phyloP scores from a whole-genome alignment of 495 filamentous ascomycete genomes.

The Podospora bellae-mahoneyi region DNA sequence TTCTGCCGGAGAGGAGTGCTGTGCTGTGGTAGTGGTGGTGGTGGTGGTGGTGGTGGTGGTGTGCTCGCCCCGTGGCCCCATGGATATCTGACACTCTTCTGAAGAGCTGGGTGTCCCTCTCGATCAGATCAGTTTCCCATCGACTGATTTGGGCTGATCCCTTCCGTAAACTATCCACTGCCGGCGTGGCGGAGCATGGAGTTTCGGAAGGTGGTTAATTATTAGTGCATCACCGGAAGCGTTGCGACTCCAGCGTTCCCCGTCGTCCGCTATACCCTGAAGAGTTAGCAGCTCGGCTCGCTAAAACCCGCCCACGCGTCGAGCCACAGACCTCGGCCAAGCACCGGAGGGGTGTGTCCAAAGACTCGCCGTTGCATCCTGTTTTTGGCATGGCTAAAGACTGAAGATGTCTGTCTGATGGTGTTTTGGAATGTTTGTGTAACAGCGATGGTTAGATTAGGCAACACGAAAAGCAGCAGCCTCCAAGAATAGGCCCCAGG shows the following conservation, averaged over 20 bases:
- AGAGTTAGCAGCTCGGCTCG: not conserved
- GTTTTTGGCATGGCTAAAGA: not conserved
- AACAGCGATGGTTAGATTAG: not conserved
- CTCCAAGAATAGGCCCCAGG: slow-evolving; percentile 1
- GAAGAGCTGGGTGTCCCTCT: not conserved
- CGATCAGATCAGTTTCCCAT: not conserved
- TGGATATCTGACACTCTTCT: not conserved
- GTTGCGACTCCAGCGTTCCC: not conserved
- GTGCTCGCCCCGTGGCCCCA: not conserved
- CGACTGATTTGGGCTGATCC: not conserved
- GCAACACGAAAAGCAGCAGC: not conserved
- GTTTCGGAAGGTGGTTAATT: not conserved
- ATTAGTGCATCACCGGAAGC: not conserved
- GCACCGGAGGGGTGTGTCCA: not conserved
- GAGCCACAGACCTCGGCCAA: not conserved
- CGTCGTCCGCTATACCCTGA: not conserved
- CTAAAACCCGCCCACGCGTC: slow-evolving; percentile 2
- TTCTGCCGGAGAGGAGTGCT: not conserved
- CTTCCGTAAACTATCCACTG: not conserved
- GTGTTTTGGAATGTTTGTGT: not conserved
- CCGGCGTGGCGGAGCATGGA: not conserved
- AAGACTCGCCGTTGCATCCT: not conserved
- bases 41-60: not conserved
- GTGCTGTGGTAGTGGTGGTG: not conserved
- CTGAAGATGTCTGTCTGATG: not conserved